Base-by-base conservation (phyloP, 371 early-diverging fungal genomes). In the Fennellomyces sp. region DNA sequence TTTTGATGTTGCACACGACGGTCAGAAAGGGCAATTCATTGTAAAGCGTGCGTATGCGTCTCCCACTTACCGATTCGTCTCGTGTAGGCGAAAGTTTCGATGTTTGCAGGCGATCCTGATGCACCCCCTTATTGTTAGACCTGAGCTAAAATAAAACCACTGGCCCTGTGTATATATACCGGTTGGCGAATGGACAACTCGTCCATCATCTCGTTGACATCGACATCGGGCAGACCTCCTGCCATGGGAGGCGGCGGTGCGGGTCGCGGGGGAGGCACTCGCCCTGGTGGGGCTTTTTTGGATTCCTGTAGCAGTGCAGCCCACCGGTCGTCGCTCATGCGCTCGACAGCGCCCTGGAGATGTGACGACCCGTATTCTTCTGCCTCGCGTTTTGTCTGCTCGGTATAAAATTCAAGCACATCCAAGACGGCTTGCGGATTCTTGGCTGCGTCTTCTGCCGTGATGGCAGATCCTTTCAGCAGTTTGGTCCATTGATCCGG, bases 391-490 rank as follows among this genome's bases (percentile, higher is more conserved):
- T 80, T 78, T 31, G 80, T 81, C 53, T 84, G 81, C 66, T 92
- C 93, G 15, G 97, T 93, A 73, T 97, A 97, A 69, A 96, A 97
- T 67, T 95, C 94, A 47, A 96, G 82, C 26, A 95, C 96, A 68
- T 96, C 95, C 53, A 96, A 76, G 39, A 97, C 96, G 17, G 95
- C 94, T 74, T 95, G 95, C 13, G 97, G 96, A 66, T 96, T 92
- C 47, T 92, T 91, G 47, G 89, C 85, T 59, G 93, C 94, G 74
- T 96, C 97, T 68, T 96, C 95, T 69, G 92, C 87, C 19, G 95
- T 92, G 60, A 96, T 94, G 60, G 88, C 90, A 2, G 94, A 94
- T 36, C 87, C 81, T 63, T 93, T 91, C 42, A 96, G 72, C 38
- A 96, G 80, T 70, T 86, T 81, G 35, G 91, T 88, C 97, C 96